A percentile compares a stretch with the other conserved stretches of the same genome.
Evolutionary conservation across 106 monocot genomes (phyloP).

Genomic region (Cymbidium sinense): DNA sequence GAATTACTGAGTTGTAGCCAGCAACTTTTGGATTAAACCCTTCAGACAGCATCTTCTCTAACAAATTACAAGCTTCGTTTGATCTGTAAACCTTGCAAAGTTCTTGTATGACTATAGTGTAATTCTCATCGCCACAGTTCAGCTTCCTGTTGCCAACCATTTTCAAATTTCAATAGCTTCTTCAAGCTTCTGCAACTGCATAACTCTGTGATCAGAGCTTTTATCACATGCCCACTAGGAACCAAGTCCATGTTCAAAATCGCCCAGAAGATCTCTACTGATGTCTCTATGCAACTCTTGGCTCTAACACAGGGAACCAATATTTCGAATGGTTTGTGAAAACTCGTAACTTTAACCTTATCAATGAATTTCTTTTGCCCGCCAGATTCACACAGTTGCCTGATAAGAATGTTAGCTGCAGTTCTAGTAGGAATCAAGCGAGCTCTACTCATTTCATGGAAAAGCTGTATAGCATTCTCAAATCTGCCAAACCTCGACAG

Average conservation of each 20-base stretch:
- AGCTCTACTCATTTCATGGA: slow-evolving; percentile 20
- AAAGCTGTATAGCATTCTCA: slow-evolving; percentile 25
- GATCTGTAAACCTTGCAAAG: slow-evolving; percentile 18
- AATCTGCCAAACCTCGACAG: slow-evolving; percentile 26
- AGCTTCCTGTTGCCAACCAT: slow-evolving; percentile 14
- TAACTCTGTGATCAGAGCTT: slow-evolving; percentile 24
- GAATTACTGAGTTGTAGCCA: slow-evolving; percentile 30
- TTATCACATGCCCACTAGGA: slow-evolving; percentile 25
- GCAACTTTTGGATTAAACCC: slow-evolving; percentile 25
- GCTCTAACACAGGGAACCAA: slow-evolving; percentile 22
- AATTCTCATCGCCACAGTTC: slow-evolving; percentile 19
- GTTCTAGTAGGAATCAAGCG: slow-evolving; percentile 30
- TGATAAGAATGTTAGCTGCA: slow-evolving; percentile 25
- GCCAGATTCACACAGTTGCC: slow-evolving; percentile 10
- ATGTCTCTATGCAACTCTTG: slow-evolving; percentile 13
- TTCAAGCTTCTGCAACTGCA: slow-evolving; percentile 21
- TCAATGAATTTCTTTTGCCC: slow-evolving; percentile 4
- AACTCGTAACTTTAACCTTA: slow-evolving; percentile 25
- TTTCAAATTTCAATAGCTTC: slow-evolving; percentile 28
- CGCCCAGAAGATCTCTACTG: slow-evolving; percentile 21
- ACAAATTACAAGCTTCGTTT: slow-evolving; percentile 24
- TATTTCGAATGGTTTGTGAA: slow-evolving; percentile 30
- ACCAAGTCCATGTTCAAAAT: slow-evolving; percentile 23
- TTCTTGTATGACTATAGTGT: slow-evolving; percentile 14
- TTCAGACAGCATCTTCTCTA: slow-evolving; percentile 18